Evolutionary conservation across 2,329 filamentous ascomycete species (phyloP).

Genomic region (Sclerotinia minor): DNA sequence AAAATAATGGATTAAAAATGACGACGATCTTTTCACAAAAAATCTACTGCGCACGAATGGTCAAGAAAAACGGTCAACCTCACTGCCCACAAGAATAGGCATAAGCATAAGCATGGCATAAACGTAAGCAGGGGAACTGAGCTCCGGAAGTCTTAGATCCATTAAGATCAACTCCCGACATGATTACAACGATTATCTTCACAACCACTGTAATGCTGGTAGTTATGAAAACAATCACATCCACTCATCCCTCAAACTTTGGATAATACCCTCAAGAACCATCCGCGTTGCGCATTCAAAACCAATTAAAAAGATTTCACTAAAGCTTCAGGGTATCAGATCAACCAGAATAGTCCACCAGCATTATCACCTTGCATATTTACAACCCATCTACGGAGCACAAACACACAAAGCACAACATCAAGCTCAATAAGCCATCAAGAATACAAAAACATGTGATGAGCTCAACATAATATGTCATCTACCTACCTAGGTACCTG

Average conservation of each 20-base stretch:
- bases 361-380: constrained; percentile 16
- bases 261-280: not conserved
- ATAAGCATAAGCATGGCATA: not conserved
- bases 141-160: not conserved
- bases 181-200: not conserved
- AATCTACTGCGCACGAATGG: not conserved
- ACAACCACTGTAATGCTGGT: not conserved
- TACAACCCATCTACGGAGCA: too few relatives aligned
- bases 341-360: not conserved
- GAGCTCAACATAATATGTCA: too few relatives aligned
- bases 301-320: not conserved
- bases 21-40: not conserved
- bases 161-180: not conserved
- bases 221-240: not conserved
- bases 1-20: not conserved
- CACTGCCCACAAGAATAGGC: not conserved
- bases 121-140: not conserved
- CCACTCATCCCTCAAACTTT: not conserved
- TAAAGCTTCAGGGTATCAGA: not conserved
- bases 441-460: too few relatives aligned
- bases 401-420: too few relatives aligned
- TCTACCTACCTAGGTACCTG: too few relatives aligned
- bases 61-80: constrained; percentile 7
- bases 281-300: not conserved
- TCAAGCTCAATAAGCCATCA: too few relatives aligned